Base-by-base conservation (phyloP, 2,329 filamentous ascomycete species). In the Hypoxylon sp. region DNA sequence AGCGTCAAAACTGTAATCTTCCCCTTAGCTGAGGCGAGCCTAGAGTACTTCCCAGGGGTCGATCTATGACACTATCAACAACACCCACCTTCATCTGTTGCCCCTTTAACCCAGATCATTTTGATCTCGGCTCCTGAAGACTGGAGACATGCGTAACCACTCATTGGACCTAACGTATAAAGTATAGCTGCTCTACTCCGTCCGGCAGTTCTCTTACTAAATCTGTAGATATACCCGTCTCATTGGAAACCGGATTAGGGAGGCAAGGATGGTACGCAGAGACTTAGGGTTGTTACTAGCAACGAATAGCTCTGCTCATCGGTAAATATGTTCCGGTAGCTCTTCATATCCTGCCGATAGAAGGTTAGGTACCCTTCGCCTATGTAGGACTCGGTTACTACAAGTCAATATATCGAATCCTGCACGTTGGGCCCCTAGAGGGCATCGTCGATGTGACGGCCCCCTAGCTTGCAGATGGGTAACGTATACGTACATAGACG, bases 371-470 rank as follows among this genome's bases (percentile, higher is more conserved):
- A 68, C 44, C 6, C 46, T 35, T 37, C 20, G 14, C 17, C 40
- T 10, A 44, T 44, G 17, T 44, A 20, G 40, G 2, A 27, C 25
- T 30, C 3, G 10, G 20, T 48, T 3, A 10, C 35, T 35, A 61
- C 17, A 46, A 48, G 51, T 50, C 42, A 37, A 37, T 42, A 27
- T 54, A 56, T 57, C 60, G 48, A 51, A 33, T 42, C 53, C 37
- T 63, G 40, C 61, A 63, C 58, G 46, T 53, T 55, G 25, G 20
- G 40, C 56, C 49, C 33, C 13, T 11, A 31, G 27, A 56, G 14
- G 55, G 51, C 31, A 60, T 68, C 50, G n/a, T 60, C 57, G 40
- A 65, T 63, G 69, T 70, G 55, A 68, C 62, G 50, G 44, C 40
- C 61, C 46, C 58, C 49, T 61, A 17, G 35, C 42, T 54, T 49